Conservation (phyloP, 2,329 filamentous ascomycete species). For the Ramichloridium luteum region DNA sequence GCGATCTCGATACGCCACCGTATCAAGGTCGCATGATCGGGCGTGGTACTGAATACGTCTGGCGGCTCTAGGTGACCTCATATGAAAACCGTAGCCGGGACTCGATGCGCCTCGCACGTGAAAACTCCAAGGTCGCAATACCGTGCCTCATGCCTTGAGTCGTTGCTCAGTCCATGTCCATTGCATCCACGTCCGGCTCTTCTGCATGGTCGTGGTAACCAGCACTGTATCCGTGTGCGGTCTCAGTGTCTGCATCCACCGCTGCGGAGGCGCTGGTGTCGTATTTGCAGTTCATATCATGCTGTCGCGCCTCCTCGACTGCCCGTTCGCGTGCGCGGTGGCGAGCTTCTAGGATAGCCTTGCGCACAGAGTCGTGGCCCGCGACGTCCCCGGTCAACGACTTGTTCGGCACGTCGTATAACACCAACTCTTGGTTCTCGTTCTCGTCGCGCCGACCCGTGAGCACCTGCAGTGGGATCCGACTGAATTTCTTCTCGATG, state of each 20-base stretch:
- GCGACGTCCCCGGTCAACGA: slow-evolving; percentile 65
- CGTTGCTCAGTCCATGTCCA: slow-evolving; percentile 46
- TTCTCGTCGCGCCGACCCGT: slow-evolving; percentile 41
- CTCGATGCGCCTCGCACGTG: too few relatives aligned
- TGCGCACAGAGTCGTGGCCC: slow-evolving; percentile 61
- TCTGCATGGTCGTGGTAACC: slow-evolving; percentile 20
- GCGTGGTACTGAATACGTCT: too few relatives aligned
- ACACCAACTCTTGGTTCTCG: slow-evolving; percentile 55
- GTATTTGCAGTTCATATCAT: slow-evolving; percentile 23
- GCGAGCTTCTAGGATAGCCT: slow-evolving; percentile 70
- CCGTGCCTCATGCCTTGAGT: too few relatives aligned
- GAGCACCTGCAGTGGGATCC: slow-evolving; percentile 57
- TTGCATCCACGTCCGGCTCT: slow-evolving; percentile 50
- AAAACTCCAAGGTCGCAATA: too few relatives aligned
- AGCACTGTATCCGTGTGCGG: slow-evolving; percentile 23
- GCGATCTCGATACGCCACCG: too few relatives aligned
- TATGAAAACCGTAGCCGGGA: too few relatives aligned
- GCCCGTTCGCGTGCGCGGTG: slow-evolving; percentile 50
- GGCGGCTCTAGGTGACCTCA: too few relatives aligned
- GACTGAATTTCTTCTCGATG: slow-evolving; percentile 66
- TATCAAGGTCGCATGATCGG: too few relatives aligned
- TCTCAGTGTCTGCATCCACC: slow-evolving; percentile 16
- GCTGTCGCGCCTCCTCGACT: slow-evolving; percentile 16
- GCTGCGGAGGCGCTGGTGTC: slow-evolving; percentile 8
- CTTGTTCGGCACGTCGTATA: slow-evolving; percentile 62